Conservation (phyloP, 2,329 filamentous ascomycete species). For the Podosphaera aphanis region DNA sequence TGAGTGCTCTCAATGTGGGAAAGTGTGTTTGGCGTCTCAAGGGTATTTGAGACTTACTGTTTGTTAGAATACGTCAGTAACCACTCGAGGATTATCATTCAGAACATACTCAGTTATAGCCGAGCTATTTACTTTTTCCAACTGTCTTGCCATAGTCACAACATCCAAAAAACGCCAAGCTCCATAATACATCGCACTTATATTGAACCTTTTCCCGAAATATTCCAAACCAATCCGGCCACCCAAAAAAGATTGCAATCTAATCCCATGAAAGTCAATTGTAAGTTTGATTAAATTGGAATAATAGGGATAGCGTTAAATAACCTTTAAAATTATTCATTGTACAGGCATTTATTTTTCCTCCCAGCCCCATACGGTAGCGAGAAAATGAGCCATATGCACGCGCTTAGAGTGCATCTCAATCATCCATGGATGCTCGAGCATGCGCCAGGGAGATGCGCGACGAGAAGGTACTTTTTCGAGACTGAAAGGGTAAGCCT, state of each 20-base stretch:
- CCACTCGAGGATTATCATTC: neutral
- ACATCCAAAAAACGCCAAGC: neutral
- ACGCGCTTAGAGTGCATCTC: slow-evolving; percentile 93
- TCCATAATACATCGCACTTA: neutral
- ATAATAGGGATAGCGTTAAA: neutral
- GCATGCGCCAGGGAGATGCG: slow-evolving; percentile 93
- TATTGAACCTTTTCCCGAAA: neutral
- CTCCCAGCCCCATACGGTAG: slow-evolving; percentile 84
- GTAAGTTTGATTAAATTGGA: neutral
- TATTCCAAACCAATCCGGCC: neutral
- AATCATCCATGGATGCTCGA: slow-evolving; percentile 95
- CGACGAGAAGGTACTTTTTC: slow-evolving; percentile 77
- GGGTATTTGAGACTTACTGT: neutral
- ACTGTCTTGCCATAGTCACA: neutral
- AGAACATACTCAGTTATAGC: neutral
- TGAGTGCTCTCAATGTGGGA: neutral
- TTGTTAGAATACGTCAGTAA: neutral
- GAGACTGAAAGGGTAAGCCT: slow-evolving; percentile 30
- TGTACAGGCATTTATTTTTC: neutral
- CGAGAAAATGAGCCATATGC: slow-evolving; percentile 87
- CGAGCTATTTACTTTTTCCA: neutral
- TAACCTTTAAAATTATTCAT: neutral
- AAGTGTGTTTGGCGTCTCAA: neutral
- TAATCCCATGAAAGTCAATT: neutral
- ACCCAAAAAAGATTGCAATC: neutral